Evolutionary conservation across 352 stramenopile species (phyloP).

Genomic region (Phytophthora pluvialis): DNA sequence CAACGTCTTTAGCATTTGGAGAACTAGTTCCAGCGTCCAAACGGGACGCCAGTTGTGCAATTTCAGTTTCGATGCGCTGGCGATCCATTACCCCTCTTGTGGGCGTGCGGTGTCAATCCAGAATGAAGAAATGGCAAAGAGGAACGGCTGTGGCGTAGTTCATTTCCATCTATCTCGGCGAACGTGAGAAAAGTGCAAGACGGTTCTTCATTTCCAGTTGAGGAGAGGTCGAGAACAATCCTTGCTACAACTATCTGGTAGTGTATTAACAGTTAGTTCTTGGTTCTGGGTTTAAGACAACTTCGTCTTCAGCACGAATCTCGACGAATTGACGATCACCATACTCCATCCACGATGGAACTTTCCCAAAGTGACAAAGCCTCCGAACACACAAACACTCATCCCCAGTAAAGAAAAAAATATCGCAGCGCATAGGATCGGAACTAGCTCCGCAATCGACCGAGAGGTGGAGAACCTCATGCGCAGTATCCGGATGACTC

Average conservation of each 20-base stretch:
- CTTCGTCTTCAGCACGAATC: neutral
- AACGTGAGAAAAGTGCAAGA: neutral
- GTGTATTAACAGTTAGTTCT: no score
- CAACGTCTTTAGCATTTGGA: constrained; percentile 11
- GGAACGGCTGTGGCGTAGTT: no score
- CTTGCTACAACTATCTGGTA: no score
- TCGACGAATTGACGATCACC: neutral
- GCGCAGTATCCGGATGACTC: no score
- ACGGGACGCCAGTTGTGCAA: neutral
- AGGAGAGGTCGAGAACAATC: no score
- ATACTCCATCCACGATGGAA: neutral
- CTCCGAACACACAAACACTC: no score
- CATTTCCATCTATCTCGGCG: neutral
- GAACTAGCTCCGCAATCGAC: no score
- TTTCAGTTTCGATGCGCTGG: constrained; percentile 2
- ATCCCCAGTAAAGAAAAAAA: no score
- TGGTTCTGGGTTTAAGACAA: no score
- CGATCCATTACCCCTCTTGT: constrained; percentile 10
- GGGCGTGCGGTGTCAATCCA: neutral
- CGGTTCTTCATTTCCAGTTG: neutral
- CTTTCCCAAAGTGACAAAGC: no score
- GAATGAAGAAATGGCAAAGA: neutral
- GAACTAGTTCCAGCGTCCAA: neutral
- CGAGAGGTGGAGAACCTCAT: no score
- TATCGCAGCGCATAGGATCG: no score